phyloP scores from a whole-genome alignment of 1,284 basidiomycete species.

The Boletus austroedulis region DNA sequence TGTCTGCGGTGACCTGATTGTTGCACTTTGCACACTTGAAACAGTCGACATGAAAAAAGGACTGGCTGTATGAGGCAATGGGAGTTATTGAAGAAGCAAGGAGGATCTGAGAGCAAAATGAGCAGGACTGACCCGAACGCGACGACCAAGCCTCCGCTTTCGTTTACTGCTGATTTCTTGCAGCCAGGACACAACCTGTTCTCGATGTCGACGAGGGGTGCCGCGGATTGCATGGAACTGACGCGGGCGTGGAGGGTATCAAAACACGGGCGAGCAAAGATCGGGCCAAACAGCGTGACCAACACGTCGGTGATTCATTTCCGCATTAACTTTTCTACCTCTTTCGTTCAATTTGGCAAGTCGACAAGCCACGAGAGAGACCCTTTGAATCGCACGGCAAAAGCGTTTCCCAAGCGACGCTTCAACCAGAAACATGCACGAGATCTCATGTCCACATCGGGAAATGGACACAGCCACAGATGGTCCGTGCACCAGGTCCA shows the following conservation, averaged over 20 bases:
- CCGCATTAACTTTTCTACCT: not conserved
- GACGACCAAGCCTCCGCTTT: constrained; percentile 84
- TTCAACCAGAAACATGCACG: not conserved
- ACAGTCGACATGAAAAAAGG: constrained; percentile 79
- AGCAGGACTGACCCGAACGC: constrained; percentile 73
- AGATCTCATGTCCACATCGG: not conserved
- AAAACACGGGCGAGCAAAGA: too few relatives aligned
- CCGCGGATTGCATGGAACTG: not conserved
- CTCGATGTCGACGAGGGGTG: constrained; percentile 40
- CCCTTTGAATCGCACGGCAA: too few relatives aligned
- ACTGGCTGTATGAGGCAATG: constrained; percentile 51
- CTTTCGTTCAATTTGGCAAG: not conserved
- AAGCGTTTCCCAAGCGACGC: not conserved
- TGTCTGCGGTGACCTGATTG: constrained; percentile 84
- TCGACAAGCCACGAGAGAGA: too few relatives aligned
- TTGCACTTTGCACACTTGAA: constrained; percentile 84
- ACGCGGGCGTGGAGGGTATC: not conserved
- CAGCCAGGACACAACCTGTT: constrained; percentile 82
- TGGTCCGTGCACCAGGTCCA: not conserved
- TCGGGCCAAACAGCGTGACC: not conserved
- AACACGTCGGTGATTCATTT: not conserved
- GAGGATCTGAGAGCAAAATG: not conserved
- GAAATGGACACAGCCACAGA: not conserved
- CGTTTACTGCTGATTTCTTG: constrained; percentile 77
- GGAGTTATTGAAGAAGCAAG: constrained; percentile 1